A percentile compares a stretch with the other conserved stretches of the same genome.
Conservation (phyloP, 73 alveolate species). For the Tetrahymena thermophila region DNA sequence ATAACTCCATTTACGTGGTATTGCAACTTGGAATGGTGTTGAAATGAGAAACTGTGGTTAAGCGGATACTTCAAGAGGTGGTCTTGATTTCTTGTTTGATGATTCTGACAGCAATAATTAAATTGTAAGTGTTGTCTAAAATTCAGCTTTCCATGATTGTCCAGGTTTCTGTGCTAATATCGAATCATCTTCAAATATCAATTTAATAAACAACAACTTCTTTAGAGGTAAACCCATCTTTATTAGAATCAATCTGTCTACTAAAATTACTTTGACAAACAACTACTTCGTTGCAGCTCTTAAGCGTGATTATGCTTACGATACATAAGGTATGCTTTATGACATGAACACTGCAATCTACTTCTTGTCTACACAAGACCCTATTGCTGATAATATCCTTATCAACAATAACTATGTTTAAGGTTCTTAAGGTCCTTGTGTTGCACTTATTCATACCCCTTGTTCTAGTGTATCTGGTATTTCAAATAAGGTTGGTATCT, state of each 20-base stretch:
- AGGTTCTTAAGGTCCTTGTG: neutral
- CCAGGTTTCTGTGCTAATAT: slow-evolving; percentile 5
- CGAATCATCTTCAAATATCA: slow-evolving; percentile 7
- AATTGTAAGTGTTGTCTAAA: slow-evolving; percentile 1
- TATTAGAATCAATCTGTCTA: neutral
- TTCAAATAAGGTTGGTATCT: neutral
- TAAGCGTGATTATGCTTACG: slow-evolving; percentile 13
- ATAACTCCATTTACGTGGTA: slow-evolving; percentile 5
- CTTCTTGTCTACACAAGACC: neutral
- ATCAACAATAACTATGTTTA: neutral
- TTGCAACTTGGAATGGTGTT: slow-evolving; percentile 12
- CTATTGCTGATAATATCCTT: neutral
- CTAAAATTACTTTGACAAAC: neutral
- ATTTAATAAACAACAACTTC: neutral
- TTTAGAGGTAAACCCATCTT: slow-evolving; percentile 20
- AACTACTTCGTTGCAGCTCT: slow-evolving; percentile 5
- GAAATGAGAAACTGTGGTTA: slow-evolving; percentile 29
- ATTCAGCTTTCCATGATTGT: slow-evolving; percentile 21
- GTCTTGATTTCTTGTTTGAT: slow-evolving; percentile 4
- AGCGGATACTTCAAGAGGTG: slow-evolving; percentile 9
- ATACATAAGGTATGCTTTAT: neutral
- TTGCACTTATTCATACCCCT: neutral
- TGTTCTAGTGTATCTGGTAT: neutral
- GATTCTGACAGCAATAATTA: neutral
- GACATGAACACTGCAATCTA: slow-evolving; percentile 16